Base-by-base conservation (phyloP, 208 protist genomes). In the Tetramitus jugosus region DNA sequence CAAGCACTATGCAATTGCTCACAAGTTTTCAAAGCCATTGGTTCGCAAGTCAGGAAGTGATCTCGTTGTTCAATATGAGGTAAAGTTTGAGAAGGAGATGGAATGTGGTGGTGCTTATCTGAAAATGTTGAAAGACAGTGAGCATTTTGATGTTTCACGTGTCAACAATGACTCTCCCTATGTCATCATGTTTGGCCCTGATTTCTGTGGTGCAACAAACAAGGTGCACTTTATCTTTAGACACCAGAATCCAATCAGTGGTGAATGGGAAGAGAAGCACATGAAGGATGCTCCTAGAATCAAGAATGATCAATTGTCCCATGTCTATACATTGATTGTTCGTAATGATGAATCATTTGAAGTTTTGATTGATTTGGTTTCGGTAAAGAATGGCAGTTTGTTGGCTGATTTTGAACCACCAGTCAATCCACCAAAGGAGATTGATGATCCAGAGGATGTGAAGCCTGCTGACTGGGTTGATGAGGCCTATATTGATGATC, bases 161-260 rank as follows among this genome's bases (percentile, higher is more conserved):
- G 93, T 97, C 79, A 65, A 88, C 77, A 90, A 86, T 29, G 91
- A 96, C 13, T 88, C 90, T 42, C 77, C 84, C 46, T 96, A 96
- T 85, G 86, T 83, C 80, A 91, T 98, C 56, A 98, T 98, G 94
- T 97, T 97, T 81, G 95, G 94, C 67, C 94, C 94, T 52, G 95
- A 98, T 87, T 85, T 86, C 60, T 98, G 94, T 79, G 94, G 94
- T 75, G 23, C 64, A 20, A 84, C 14, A 10, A 90, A 87, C 52
- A 89, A 89, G 75, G 82, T 96, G 35, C 94, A 97, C 84, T 85
- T 96, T 52, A 96, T 98, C 84, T 86, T 97, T 43, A 86, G 88
- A 79, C 85, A 84, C 49, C 90, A 96, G 86, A 93, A 97, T 33
- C 94, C 91, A 46, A 85, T 85, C 71, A 96, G 95, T 83, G 79